phyloP scores from a whole-genome alignment of 257 asterid species.

The Eucommia ulmoides region DNA sequence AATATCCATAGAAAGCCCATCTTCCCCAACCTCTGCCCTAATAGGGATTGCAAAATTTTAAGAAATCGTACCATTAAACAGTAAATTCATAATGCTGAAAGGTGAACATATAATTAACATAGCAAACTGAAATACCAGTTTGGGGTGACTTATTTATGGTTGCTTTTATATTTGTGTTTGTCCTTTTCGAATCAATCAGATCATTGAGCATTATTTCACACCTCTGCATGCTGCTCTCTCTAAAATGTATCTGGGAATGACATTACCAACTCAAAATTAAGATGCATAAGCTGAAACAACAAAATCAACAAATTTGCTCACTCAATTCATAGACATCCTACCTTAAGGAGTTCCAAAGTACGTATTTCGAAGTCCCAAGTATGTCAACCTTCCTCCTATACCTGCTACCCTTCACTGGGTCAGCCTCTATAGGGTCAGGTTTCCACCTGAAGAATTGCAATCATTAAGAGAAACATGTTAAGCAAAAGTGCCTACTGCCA shows the following conservation, averaged over 20 bases:
- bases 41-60: too few relatives aligned
- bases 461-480: too few relatives aligned
- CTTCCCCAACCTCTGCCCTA: conserved; percentile 39
- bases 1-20: conserved; percentile 49
- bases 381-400: conserved; percentile 76
- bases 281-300: too few relatives aligned
- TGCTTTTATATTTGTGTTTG: conserved; percentile 78
- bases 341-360: too few relatives aligned
- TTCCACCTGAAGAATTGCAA: too few relatives aligned
- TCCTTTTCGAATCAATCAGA: conserved; percentile 87
- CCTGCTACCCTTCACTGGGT: conserved; percentile 75
- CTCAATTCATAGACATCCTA: too few relatives aligned
- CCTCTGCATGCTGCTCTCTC: conserved; percentile 95
- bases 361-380: too few relatives aligned
- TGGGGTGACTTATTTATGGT: conserved; percentile 45
- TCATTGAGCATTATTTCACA: conserved; percentile 99
- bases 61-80: too few relatives aligned
- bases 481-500: too few relatives aligned
- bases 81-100: conserved; percentile 9
- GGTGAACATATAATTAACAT: conserved; percentile 1
- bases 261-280: conserved; percentile 24
- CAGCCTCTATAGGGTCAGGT: too few relatives aligned
- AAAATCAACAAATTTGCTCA: too few relatives aligned
- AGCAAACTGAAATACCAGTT: conserved; percentile 33
- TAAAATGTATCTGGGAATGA: conserved; percentile 80